A percentile compares a stretch with the other conserved stretches of the same genome.
phyloP scores from a whole-genome alignment of 1,284 basidiomycete genomes.

The Athelia psychrophila region DNA sequence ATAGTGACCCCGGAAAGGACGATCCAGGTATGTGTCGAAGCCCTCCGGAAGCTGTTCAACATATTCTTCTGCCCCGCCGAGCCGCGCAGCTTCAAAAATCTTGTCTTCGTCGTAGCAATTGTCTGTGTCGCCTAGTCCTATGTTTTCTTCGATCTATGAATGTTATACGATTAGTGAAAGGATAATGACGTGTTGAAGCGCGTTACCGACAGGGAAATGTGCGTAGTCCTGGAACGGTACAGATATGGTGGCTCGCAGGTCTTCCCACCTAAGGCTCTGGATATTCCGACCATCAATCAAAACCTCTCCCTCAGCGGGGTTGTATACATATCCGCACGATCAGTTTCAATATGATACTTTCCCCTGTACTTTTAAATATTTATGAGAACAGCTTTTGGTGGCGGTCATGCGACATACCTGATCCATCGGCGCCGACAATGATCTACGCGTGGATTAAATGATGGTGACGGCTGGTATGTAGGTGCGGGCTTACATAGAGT shows the following conservation, averaged over 20 bases:
- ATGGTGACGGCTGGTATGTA: not conserved
- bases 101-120: conserved; percentile 51
- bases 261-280: conserved; percentile 52
- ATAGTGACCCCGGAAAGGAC: conserved; percentile 70
- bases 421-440: conserved; percentile 75
- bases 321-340: conserved; percentile 69
- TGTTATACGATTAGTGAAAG: not conserved
- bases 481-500: conserved; percentile 58
- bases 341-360: conserved; percentile 75
- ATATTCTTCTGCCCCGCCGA: conserved; percentile 68
- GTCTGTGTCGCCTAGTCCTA: conserved; percentile 63
- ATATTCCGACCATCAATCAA: conserved; percentile 65
- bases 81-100: conserved; percentile 57
- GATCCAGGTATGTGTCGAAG: conserved; percentile 67
- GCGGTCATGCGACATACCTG: conserved; percentile 27
- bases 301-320: conserved; percentile 63
- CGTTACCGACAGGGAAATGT: conserved; percentile 72
- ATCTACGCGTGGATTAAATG: conserved; percentile 38
- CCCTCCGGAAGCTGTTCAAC: conserved; percentile 61
- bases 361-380: conserved; percentile 36
- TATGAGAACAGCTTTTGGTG: not conserved
- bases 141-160: conserved; percentile 69
- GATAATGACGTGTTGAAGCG: conserved; percentile 2
- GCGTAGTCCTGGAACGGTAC: conserved; percentile 81
- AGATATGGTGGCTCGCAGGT: conserved; percentile 60